Evolutionary conservation across 768 basidiomycete genomes (phyloP), one percentile per base, ranked within the genome.

Genomic region (Serendipita sp.): DNA sequence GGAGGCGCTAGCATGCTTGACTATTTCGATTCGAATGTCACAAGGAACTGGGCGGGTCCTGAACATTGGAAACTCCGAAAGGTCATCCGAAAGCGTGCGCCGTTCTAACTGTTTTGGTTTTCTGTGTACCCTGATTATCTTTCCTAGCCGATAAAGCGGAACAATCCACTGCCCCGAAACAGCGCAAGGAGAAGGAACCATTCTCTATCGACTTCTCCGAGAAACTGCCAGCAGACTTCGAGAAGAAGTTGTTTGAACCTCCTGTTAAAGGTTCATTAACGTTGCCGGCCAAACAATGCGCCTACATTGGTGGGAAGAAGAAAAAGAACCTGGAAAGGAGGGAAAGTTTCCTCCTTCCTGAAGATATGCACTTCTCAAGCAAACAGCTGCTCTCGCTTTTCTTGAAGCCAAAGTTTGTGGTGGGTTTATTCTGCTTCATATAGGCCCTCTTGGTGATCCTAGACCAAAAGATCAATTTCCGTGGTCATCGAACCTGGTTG

Each of bases 1-100:
- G 80, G 77, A 1, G 81, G 79, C 3, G 77, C 75, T 16, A 73
- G 78, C 18, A 81, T 86, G 74, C 77, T 86, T 71, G 92, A 94
- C 70, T 96, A 95, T 73, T 96, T 98, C 71, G 94, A 98, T 73
- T 81, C 85, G 70, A 83, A 78, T 67, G 80, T 89, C 70, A 78
- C 86, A 69, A 95, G 90, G 79, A 95, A 95, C 69, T 99, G 96
- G 96, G 96, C 96, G 2, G 96, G 96, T 0, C 94, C 94, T 5
- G 92, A 98, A 74, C 96, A 99, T 72, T 99, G 96, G 95, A 98
- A 95, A 73, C 74, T 98, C 70, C 78, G 88, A 67, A 88, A 85
- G 71, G 80, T 85, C n/a, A 78, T 92, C 63, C 82, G 88, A 66
- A 83, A 81, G 78, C 81, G 92, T 94, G 68, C 74, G 84, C 73